Percentiles rank a stretch among this genome's conserved stretches.
Evolutionary conservation across 805 yeast genomes (phyloP).

Genomic region (Priceomyces medius): DNA sequence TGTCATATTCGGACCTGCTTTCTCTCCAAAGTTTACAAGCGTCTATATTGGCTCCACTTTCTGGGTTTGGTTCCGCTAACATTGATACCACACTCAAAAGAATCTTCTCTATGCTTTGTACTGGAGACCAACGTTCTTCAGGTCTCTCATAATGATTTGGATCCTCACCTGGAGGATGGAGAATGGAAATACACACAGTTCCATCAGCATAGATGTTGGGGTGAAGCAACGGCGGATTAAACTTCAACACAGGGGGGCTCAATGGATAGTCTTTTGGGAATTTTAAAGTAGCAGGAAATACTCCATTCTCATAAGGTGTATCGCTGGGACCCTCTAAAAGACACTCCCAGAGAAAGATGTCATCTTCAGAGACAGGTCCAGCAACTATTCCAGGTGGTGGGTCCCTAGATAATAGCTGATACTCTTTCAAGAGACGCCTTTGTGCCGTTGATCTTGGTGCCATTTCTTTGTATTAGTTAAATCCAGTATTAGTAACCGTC

Average conservation of each 20-base stretch:
- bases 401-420: conserved; percentile 78
- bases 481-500: not conserved
- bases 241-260: conserved; percentile 73
- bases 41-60: conserved; percentile 88
- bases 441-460: conserved; percentile 64
- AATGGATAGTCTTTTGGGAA: conserved; percentile 83
- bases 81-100: conserved; percentile 88
- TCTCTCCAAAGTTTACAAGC: conserved; percentile 90
- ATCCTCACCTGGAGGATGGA: conserved; percentile 97
- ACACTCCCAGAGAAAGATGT: conserved; percentile 82
- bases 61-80: conserved; percentile 96
- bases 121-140: conserved; percentile 97
- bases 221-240: conserved; percentile 81
- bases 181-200: conserved; percentile 90
- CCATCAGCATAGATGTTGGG: conserved; percentile 96
- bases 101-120: conserved; percentile 96
- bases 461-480: conserved; percentile 13
- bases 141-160: conserved; percentile 94
- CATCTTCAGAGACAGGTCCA: conserved; percentile 76
- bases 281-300: conserved; percentile 70
- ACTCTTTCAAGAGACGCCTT: conserved; percentile 81
- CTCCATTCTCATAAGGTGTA: conserved; percentile 83
- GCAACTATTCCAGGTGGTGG: conserved; percentile 96
- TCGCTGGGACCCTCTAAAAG: conserved; percentile 79
- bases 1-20: conserved; percentile 64